Conservation (phyloP, 139 green algal species). For the Ettlia oleoabundans region DNA sequence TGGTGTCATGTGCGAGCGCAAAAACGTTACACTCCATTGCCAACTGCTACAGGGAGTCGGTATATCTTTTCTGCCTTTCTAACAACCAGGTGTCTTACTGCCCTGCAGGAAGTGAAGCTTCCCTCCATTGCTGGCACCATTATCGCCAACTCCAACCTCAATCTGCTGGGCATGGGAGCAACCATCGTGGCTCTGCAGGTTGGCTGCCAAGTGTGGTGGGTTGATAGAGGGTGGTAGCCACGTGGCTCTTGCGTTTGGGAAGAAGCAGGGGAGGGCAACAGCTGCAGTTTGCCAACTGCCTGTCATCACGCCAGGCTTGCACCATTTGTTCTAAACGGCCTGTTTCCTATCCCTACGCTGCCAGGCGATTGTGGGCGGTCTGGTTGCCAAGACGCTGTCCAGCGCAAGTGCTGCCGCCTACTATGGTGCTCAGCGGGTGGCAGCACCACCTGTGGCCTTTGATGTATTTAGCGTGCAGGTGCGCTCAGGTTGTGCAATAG, state of each 20-base stretch:
- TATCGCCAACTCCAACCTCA: slow-evolving; percentile 78
- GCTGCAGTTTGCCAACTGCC: too few species aligned
- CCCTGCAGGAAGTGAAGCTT: slow-evolving; percentile 44
- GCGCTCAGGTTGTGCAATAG: background rate
- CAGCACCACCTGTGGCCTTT: slow-evolving; percentile 76
- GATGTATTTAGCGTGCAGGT: slow-evolving; percentile 95
- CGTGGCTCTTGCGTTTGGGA: too few species aligned
- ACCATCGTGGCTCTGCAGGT: slow-evolving; percentile 87
- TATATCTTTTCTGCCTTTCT: background rate
- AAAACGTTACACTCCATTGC: too few species aligned
- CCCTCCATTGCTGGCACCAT: slow-evolving; percentile 59
- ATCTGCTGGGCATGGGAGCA: slow-evolving; percentile 81
- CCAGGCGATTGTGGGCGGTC: slow-evolving; percentile 73
- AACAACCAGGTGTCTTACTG: background rate
- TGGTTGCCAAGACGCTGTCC: slow-evolving; percentile 92
- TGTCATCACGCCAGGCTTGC: too few species aligned
- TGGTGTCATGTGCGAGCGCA: too few species aligned
- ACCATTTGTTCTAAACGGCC: too few species aligned
- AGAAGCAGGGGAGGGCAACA: background rate
- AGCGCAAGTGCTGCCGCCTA: slow-evolving; percentile 63
- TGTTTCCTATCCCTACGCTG: slow-evolving; percentile 34
- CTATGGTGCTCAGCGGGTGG: slow-evolving; percentile 19
- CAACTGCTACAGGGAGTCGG: too few species aligned
- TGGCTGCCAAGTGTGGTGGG: too few species aligned
- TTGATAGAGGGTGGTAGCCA: too few species aligned